Evolutionary conservation across 2,329 filamentous ascomycete species (phyloP).

Genomic region (Stromatinia cepivora): DNA sequence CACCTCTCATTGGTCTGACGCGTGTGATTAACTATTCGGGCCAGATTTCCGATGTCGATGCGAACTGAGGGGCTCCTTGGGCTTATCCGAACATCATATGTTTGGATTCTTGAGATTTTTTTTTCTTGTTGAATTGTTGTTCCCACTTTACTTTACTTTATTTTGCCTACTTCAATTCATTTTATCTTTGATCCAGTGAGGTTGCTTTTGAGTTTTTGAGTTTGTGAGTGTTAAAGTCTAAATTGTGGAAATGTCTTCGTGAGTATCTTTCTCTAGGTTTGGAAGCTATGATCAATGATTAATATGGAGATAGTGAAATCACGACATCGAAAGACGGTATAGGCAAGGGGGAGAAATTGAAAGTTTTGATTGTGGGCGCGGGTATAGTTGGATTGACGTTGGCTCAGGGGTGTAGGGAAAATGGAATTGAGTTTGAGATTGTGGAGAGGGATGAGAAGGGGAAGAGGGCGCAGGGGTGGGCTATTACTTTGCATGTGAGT

Average conservation of each 20-base stretch:
- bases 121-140: background rate
- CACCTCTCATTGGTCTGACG: constrained; percentile 3
- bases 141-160: background rate
- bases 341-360: background rate
- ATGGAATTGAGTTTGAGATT: constrained; percentile 24
- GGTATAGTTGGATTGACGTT: constrained; percentile 24
- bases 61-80: background rate
- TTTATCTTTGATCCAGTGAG: background rate
- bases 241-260: background rate
- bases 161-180: background rate
- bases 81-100: background rate
- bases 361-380: constrained; percentile 20
- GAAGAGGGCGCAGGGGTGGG: constrained; percentile 53
- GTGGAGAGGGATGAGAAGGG: constrained; percentile 41
- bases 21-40: background rate
- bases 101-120: background rate
- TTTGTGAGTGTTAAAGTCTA: no score
- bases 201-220: background rate
- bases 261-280: background rate
- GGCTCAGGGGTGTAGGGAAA: constrained; percentile 22
- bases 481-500: constrained; percentile 53
- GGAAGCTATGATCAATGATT: background rate
- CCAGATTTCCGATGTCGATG: background rate
- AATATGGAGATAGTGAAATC: background rate
- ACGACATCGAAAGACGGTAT: background rate